Conservation (phyloP, 2,329 filamentous ascomycete species). For the Cytospora paraplurivora region DNA sequence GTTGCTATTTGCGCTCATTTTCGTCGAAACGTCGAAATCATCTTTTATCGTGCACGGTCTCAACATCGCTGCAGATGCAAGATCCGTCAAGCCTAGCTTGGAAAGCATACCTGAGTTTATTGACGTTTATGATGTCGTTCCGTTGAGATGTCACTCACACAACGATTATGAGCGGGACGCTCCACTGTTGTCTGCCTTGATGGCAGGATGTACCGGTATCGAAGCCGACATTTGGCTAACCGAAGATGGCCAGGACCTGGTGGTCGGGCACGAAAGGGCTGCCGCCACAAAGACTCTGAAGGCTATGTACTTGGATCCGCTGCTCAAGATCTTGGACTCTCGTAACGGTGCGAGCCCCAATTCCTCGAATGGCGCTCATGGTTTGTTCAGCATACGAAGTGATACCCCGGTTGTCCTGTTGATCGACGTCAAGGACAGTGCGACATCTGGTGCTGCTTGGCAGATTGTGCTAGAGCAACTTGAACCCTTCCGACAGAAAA, state of each 20-base stretch:
- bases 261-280: slow-evolving; percentile 63
- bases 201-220: slow-evolving; percentile 61
- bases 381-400: slow-evolving; percentile 58
- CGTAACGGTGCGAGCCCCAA: slow-evolving; percentile 47
- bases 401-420: slow-evolving; percentile 60
- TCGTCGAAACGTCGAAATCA: not conserved
- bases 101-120: not conserved
- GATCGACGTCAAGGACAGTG: slow-evolving; percentile 67
- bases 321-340: slow-evolving; percentile 58
- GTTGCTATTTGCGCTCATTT: not conserved
- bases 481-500: slow-evolving; percentile 56
- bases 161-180: slow-evolving; percentile 70
- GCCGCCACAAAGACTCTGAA: slow-evolving; percentile 60
- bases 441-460: slow-evolving; percentile 52
- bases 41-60: not conserved
- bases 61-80: not conserved
- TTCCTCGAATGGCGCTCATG: slow-evolving; percentile 34
- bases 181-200: slow-evolving; percentile 64
- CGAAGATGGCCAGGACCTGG: slow-evolving; percentile 49
- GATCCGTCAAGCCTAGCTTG: not conserved
- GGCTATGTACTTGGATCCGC: slow-evolving; percentile 64
- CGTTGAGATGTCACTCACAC: slow-evolving; percentile 58
- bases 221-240: slow-evolving; percentile 71
- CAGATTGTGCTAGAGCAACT: slow-evolving; percentile 57
- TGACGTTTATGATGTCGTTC: not conserved